These are phyloP conservation scores for Colletotrichum trifolii DNA, from an alignment of 2,329 filamentous ascomycete genomes.

Conservation along the genomic window DNA sequence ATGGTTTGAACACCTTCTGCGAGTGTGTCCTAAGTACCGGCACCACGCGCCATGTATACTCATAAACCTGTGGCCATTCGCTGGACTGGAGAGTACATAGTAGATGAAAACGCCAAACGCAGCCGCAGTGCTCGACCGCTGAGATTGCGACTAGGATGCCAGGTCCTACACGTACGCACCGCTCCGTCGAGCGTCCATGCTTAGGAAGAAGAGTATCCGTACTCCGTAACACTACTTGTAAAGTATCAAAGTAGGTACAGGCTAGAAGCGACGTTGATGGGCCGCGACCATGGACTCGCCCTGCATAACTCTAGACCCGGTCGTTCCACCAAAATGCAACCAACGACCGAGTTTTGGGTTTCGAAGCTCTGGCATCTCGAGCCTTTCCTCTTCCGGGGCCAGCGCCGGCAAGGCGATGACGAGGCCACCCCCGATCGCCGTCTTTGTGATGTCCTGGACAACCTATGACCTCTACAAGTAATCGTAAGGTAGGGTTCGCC, in stretches of 20 bases:
- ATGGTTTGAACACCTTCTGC: neutral
- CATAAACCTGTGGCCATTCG: too few species aligned
- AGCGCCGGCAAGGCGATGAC: constrained; percentile 31
- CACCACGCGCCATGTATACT: too few species aligned
- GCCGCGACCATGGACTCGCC: constrained; percentile 6
- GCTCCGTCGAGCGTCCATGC: too few species aligned
- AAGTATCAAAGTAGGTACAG: too few species aligned
- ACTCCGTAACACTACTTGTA: too few species aligned
- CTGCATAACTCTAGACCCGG: constrained; percentile 33
- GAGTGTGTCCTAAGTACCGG: too few species aligned
- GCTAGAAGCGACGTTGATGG: too few species aligned
- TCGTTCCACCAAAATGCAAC: constrained; percentile 35
- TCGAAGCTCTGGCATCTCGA: constrained; percentile 35
- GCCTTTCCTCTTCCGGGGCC: constrained; percentile 29
- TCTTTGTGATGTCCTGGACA: neutral
- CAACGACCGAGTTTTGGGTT: constrained; percentile 34
- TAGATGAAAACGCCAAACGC: neutral
- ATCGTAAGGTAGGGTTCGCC: too few species aligned
- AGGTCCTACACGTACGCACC: too few species aligned
- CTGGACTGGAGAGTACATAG: too few species aligned
- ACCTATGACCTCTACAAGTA: constrained; percentile 4
- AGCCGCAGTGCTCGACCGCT: constrained; percentile 27
- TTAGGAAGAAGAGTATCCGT: too few species aligned
- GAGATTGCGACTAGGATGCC: constrained; percentile 17
- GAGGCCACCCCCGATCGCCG: constrained; percentile 28